Evolutionary conservation across 2,329 filamentous ascomycete species (phyloP).

Genomic region (Furcasterigmium furcatum): DNA sequence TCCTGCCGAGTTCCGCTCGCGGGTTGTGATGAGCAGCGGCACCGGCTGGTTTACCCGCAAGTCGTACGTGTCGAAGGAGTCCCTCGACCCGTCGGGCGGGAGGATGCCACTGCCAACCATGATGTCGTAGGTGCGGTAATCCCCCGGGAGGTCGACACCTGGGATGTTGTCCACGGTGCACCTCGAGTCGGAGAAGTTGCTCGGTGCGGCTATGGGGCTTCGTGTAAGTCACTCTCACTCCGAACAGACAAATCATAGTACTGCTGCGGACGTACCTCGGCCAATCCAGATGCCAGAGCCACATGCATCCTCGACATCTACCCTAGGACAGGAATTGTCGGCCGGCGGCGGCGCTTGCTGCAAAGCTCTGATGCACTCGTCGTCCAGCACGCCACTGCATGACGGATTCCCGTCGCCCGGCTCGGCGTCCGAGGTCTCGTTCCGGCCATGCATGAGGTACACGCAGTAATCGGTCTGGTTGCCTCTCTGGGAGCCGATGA

Average conservation of each 20-base stretch:
- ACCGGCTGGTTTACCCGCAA: constrained; percentile 2
- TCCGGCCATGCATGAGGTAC: neutral
- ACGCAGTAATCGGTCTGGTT: neutral
- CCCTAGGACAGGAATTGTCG: neutral
- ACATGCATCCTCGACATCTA: neutral
- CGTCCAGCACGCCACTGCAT: neutral
- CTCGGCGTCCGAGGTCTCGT: neutral
- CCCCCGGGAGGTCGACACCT: neutral
- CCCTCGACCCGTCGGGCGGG: neutral
- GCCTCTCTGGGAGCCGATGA: neutral
- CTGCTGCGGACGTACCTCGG: neutral
- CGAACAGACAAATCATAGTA: too few relatives aligned
- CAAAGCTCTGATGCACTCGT: neutral
- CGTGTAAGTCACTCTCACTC: too few relatives aligned
- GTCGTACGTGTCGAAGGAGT: constrained; percentile 1
- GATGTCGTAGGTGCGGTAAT: neutral
- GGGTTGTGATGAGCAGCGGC: constrained; percentile 1
- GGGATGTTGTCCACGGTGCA: neutral
- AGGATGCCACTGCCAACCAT: neutral
- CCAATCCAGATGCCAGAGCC: neutral
- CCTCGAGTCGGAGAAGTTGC: neutral
- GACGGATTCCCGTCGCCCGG: neutral
- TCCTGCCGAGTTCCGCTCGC: neutral
- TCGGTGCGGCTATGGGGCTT: neutral
- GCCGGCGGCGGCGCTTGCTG: neutral